A percentile compares a stretch with the other conserved stretches of the same genome.
Evolutionary conservation across 768 basidiomycete genomes (phyloP).

Genomic region (Zangia roseola): DNA sequence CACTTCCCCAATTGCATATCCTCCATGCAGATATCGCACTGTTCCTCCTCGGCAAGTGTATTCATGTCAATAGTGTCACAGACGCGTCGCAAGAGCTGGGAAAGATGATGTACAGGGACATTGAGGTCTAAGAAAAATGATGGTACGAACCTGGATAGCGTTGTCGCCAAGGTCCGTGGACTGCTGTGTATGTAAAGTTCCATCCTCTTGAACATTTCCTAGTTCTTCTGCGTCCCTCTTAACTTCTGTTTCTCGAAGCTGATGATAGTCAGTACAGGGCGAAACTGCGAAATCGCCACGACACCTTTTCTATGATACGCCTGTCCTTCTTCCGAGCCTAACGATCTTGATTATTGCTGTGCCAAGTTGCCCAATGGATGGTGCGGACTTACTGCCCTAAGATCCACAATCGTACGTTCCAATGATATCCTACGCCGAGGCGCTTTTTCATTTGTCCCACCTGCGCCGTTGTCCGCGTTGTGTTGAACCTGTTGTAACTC

Average conservation of each 20-base stretch:
- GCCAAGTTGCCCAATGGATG: background rate
- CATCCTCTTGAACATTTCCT: background rate
- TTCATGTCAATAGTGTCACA: constrained; percentile 22
- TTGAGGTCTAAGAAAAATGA: background rate
- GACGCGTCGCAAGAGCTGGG: constrained; percentile 14
- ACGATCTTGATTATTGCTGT: background rate
- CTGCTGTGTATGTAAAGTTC: background rate
- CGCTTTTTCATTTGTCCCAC: background rate
- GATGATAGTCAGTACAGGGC: background rate
- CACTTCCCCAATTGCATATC: constrained; percentile 15
- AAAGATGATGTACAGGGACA: background rate
- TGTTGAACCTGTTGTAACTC: constrained; percentile 4
- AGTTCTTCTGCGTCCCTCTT: constrained; percentile 16
- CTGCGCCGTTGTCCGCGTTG: background rate
- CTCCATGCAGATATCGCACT: constrained; percentile 21
- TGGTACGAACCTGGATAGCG: constrained; percentile 8
- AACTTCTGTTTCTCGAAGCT: constrained; percentile 18
- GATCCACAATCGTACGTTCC: constrained; percentile 2
- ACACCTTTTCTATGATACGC: constrained; percentile 16
- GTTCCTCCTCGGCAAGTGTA: constrained; percentile 19
- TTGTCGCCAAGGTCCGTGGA: constrained; percentile 7
- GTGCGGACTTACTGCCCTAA: constrained; percentile 6
- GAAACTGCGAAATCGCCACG: background rate
- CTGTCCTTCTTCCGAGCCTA: constrained; percentile 14
- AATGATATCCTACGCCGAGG: constrained; percentile 9